Evolutionary conservation across 1,139 yeast genomes (phyloP).

Genomic region (Taiozyma sp.): DNA sequence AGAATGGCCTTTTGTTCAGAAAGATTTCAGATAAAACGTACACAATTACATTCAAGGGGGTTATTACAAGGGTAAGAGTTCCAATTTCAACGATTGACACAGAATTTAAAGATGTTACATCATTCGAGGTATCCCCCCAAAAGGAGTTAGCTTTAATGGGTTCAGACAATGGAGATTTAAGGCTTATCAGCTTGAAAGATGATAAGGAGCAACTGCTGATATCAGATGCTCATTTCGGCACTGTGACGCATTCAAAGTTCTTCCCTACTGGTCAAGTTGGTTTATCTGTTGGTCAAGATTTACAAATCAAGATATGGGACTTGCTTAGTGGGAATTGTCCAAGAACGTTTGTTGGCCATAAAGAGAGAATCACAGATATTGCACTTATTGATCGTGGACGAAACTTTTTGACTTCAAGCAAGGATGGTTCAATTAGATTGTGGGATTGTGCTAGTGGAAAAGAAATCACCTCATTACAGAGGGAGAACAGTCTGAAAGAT

Average conservation of each 20-base stretch:
- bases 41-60: slow-evolving; percentile 14
- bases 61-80: slow-evolving; percentile 11
- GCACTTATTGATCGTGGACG: slow-evolving; percentile 58
- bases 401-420: slow-evolving; percentile 49
- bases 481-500: slow-evolving; percentile 32
- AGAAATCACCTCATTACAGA: slow-evolving; percentile 34
- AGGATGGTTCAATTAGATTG: slow-evolving; percentile 49
- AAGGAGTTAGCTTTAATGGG: slow-evolving; percentile 36
- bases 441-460: slow-evolving; percentile 68
- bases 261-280: slow-evolving; percentile 62
- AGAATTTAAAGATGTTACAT: slow-evolving; percentile 10
- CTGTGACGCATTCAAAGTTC: slow-evolving; percentile 35
- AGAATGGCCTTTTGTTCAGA: slow-evolving; percentile 11
- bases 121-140: slow-evolving; percentile 31
- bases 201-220: slow-evolving; percentile 12
- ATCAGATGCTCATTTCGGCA: slow-evolving; percentile 42
- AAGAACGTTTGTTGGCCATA: slow-evolving; percentile 46
- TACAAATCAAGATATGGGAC: slow-evolving; percentile 55
- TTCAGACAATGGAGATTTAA: slow-evolving; percentile 37
- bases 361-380: slow-evolving; percentile 39
- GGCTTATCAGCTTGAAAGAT: slow-evolving; percentile 18
- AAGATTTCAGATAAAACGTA: slow-evolving; percentile 5
- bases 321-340: slow-evolving; percentile 41
- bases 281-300: slow-evolving; percentile 52
- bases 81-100: slow-evolving; percentile 10